These are phyloP conservation scores for Lanmaoa pseudosensibilis DNA, from an alignment of 768 basidiomycete genomes.

Conservation along the genomic window DNA sequence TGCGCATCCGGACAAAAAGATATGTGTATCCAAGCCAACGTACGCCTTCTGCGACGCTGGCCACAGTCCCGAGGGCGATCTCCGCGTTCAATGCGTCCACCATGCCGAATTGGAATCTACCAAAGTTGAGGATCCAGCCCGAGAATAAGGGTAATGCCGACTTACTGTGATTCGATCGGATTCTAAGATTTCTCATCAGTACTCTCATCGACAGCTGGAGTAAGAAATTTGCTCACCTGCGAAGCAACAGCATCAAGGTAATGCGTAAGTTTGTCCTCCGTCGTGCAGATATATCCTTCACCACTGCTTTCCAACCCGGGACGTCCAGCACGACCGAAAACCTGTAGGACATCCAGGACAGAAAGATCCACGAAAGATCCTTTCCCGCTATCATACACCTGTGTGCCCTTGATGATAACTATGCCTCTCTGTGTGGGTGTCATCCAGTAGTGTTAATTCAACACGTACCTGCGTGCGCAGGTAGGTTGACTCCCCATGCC, in stretches of 20 bases:
- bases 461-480: slow-evolving; percentile 86
- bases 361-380: slow-evolving; percentile 92
- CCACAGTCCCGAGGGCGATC: slow-evolving; percentile 90
- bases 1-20: slow-evolving; percentile 90
- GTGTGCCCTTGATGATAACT: slow-evolving; percentile 98
- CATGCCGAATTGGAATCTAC: slow-evolving; percentile 78
- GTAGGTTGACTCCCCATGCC: slow-evolving; percentile 99
- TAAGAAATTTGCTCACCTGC: slow-evolving; percentile 52
- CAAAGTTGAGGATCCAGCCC: slow-evolving; percentile 1
- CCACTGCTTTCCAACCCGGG: slow-evolving; percentile 88
- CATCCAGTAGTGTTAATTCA: slow-evolving; percentile 4
- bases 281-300: slow-evolving; percentile 96
- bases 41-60: slow-evolving; percentile 81
- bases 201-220: background rate
- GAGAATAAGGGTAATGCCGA: background rate
- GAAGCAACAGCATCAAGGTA: slow-evolving; percentile 87
- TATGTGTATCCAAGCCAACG: slow-evolving; percentile 98
- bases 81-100: slow-evolving; percentile 94
- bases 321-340: slow-evolving; percentile 94
- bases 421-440: slow-evolving; percentile 8
- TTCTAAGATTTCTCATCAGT: slow-evolving; percentile 46
- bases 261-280: slow-evolving; percentile 88
- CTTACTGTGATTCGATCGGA: slow-evolving; percentile 94
- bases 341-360: slow-evolving; percentile 93
- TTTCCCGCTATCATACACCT: slow-evolving; percentile 88